Conservation (phyloP, 805 yeast genomes). For the Clavispora phyllophila region DNA sequence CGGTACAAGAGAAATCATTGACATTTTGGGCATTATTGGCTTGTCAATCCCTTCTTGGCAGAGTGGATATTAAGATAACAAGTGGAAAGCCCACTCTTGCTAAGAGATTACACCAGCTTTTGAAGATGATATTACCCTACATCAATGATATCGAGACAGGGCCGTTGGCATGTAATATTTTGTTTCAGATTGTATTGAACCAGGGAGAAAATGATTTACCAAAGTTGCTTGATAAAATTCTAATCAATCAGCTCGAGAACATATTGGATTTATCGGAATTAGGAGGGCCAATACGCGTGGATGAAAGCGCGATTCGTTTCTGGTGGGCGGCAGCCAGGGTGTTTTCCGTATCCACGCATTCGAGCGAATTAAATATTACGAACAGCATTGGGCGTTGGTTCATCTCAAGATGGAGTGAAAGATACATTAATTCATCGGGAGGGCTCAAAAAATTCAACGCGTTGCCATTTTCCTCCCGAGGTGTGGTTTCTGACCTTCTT, state of each 20-base stretch:
- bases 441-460: conserved; percentile 2
- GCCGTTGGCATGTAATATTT: conserved; percentile 28
- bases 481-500: conserved; percentile 21
- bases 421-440: conserved; percentile 6
- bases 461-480: not conserved
- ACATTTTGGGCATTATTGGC: conserved; percentile 25
- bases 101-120: conserved; percentile 14
- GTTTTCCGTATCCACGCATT: not conserved
- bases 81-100: not conserved
- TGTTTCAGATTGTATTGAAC: conserved; percentile 11
- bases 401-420: conserved; percentile 39
- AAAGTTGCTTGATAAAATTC: conserved; percentile 30
- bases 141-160: conserved; percentile 26
- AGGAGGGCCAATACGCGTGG: conserved; percentile 52
- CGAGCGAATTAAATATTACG: conserved; percentile 13
- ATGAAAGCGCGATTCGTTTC: conserved; percentile 45
- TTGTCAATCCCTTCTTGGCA: conserved; percentile 5
- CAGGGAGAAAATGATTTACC: conserved; percentile 9
- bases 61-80: not conserved
- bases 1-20: conserved; percentile 18
- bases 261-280: conserved; percentile 51
- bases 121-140: conserved; percentile 33
- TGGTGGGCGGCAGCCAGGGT: conserved; percentile 44
- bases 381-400: conserved; percentile 48
- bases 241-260: conserved; percentile 44